A percentile compares a stretch with the other conserved stretches of the same genome.
phyloP scores from a whole-genome alignment of 2,329 filamentous ascomycete species.

The Pseudopyricularia cyperi region DNA sequence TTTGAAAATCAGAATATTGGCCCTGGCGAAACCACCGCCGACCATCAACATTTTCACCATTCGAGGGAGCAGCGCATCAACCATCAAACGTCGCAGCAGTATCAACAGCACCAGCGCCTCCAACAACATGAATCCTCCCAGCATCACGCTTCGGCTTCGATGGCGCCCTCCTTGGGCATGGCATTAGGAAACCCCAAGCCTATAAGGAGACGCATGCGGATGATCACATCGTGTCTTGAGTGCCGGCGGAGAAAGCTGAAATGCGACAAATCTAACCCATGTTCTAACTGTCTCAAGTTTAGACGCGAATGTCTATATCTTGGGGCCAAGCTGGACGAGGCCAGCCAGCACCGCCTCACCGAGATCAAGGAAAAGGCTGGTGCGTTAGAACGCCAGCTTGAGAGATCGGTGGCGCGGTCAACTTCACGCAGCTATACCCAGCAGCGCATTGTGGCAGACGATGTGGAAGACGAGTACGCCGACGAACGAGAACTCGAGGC shows the following conservation, averaged over 20 bases:
- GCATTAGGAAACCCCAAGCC: constrained; percentile 17
- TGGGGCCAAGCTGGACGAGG: constrained; percentile 53
- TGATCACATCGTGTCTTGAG: constrained; percentile 57
- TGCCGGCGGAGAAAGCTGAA: constrained; percentile 66
- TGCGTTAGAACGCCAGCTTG: constrained; percentile 54
- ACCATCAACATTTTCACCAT: background rate
- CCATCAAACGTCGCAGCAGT: background rate
- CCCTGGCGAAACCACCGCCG: background rate
- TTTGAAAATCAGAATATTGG: background rate
- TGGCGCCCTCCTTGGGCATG: background rate
- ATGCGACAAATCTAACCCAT: constrained; percentile 63
- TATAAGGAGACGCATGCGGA: constrained; percentile 47
- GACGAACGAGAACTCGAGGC: constrained; percentile 47
- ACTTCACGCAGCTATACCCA: constrained; percentile 16
- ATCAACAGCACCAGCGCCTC: background rate
- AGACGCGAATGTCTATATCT: constrained; percentile 48
- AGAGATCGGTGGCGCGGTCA: constrained; percentile 49
- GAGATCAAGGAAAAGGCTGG: constrained; percentile 73
- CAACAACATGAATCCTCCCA: background rate
- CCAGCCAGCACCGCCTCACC: constrained; percentile 55
- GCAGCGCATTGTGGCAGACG: constrained; percentile 30
- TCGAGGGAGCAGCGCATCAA: constrained; percentile 1
- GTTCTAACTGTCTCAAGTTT: constrained; percentile 49
- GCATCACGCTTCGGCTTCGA: background rate
- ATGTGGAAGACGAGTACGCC: constrained; percentile 42